A percentile compares a stretch with the other conserved stretches of the same genome.
These are phyloP conservation scores for Termitomyces sp. DNA, from an alignment of 768 basidiomycete genomes.

Conservation along the genomic window DNA sequence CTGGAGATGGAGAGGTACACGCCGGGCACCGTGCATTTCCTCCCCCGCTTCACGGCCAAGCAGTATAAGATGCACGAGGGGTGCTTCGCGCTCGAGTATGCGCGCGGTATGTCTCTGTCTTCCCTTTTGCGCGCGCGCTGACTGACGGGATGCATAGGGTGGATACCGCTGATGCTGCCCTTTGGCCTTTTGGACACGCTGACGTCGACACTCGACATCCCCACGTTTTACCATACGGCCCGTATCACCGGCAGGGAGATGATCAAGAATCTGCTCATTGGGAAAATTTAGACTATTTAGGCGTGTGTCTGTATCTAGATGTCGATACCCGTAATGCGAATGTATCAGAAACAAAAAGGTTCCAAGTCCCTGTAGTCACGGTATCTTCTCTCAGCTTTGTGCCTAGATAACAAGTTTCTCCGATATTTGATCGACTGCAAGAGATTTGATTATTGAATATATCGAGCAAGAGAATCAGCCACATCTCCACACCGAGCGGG, in stretches of 20 bases:
- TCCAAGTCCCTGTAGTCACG: too few relatives aligned
- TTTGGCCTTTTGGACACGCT: constrained; percentile 87
- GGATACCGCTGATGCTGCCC: constrained; percentile 96
- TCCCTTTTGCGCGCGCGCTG: too few relatives aligned
- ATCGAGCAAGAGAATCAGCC: too few relatives aligned
- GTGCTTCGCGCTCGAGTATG: constrained; percentile 94
- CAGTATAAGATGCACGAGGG: constrained; percentile 98
- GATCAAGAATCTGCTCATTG: constrained; percentile 69
- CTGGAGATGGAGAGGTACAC: constrained; percentile 83
- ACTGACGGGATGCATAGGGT: constrained; percentile 48
- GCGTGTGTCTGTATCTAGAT: too few relatives aligned
- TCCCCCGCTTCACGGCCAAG: constrained; percentile 80
- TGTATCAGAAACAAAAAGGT: too few relatives aligned
- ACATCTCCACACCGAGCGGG: too few relatives aligned
- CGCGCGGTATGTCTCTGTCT: constrained; percentile 55
- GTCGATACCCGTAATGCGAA: too few relatives aligned
- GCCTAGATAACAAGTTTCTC: too few relatives aligned
- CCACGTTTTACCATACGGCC: constrained; percentile 73
- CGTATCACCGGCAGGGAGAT: constrained; percentile 82
- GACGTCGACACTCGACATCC: constrained; percentile 84
- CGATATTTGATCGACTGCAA: too few relatives aligned
- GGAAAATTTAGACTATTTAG: constrained; percentile 66
- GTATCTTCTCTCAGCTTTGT: too few relatives aligned
- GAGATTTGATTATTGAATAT: too few relatives aligned
- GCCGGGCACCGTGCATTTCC: constrained; percentile 78